phyloP scores from a whole-genome alignment of 768 basidiomycete species.

The Amanita jacksonii region DNA sequence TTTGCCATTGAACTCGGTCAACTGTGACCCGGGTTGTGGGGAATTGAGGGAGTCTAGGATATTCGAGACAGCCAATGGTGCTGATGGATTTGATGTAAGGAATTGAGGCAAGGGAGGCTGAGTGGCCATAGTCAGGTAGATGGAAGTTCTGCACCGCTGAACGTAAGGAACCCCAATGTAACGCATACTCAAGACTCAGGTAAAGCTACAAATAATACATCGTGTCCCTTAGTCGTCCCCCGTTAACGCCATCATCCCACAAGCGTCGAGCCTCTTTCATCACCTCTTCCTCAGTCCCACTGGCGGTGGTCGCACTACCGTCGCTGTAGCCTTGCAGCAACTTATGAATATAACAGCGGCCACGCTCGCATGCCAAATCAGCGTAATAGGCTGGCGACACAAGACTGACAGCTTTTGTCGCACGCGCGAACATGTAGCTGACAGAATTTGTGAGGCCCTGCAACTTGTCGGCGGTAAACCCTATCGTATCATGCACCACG shows the following conservation, averaged over 20 bases:
- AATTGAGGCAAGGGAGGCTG: slow-evolving; percentile 55
- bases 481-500: slow-evolving; percentile 73
- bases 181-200: slow-evolving; percentile 3
- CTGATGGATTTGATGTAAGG: slow-evolving; percentile 36
- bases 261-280: slow-evolving; percentile 39
- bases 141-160: slow-evolving; percentile 12
- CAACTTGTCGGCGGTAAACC: slow-evolving; percentile 56
- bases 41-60: slow-evolving; percentile 26
- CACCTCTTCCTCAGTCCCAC: slow-evolving; percentile 37
- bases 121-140: slow-evolving; percentile 11
- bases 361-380: slow-evolving; percentile 56
- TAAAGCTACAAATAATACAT: slow-evolving; percentile 55
- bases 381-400: slow-evolving; percentile 79
- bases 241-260: slow-evolving; percentile 51
- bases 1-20: slow-evolving; percentile 43
- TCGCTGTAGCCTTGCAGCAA: slow-evolving; percentile 44
- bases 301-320: slow-evolving; percentile 24
- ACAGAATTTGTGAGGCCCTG: slow-evolving; percentile 63
- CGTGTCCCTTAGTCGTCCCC: slow-evolving; percentile 43
- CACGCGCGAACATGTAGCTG: slow-evolving; percentile 76
- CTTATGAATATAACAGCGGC: slow-evolving; percentile 68
- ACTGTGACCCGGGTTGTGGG: slow-evolving; percentile 19
- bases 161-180: too few species aligned
- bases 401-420: slow-evolving; percentile 80
- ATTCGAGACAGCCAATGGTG: slow-evolving; percentile 28